Percentiles rank a stretch among this genome's conserved stretches.
These are phyloP conservation scores for Anacardium occidentale DNA, from an alignment of 345 rosid genomes.

Conservation along the genomic window DNA sequence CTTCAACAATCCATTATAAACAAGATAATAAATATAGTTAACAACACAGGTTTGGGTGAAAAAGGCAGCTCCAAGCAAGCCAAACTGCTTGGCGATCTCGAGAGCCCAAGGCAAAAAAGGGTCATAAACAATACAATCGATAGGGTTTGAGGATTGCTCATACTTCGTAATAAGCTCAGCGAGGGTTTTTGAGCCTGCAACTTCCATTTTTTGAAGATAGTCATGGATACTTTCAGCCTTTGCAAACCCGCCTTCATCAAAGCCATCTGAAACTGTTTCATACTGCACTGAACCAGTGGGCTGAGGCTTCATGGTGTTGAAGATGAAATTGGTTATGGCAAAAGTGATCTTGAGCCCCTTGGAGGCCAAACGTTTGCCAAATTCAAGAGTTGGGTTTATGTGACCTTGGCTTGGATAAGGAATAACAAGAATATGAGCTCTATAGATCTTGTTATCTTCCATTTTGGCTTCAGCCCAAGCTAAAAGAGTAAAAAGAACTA, in stretches of 20 bases:
- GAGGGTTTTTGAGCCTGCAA: conserved; percentile 46
- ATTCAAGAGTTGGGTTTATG: conserved; percentile 46
- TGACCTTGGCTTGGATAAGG: conserved; percentile 52
- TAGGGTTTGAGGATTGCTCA: conserved; percentile 30
- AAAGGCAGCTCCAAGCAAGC: conserved; percentile 52
- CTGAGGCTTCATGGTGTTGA: conserved; percentile 22
- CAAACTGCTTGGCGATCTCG: conserved; percentile 56
- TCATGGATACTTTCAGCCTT: conserved; percentile 26
- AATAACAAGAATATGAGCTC: conserved; percentile 32
- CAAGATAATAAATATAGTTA: conserved; percentile 51
- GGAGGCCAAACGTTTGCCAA: conserved; percentile 45
- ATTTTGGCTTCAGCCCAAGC: not conserved
- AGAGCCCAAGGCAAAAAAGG: conserved; percentile 63
- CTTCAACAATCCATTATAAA: conserved; percentile 35
- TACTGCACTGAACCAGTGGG: conserved; percentile 22
- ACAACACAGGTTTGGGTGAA: conserved; percentile 70
- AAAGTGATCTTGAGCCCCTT: conserved; percentile 41
- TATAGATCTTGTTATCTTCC: conserved; percentile 4
- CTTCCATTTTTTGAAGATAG: conserved; percentile 38
- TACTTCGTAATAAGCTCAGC: conserved; percentile 42
- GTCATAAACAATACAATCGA: conserved; percentile 58
- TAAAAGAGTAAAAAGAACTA: no score
- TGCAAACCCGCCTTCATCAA: conserved; percentile 29
- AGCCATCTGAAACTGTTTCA: conserved; percentile 45
- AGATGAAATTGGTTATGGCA: conserved; percentile 38